Conservation (phyloP, 2,329 filamentous ascomycete genomes). For the Colletotrichum filicis region DNA sequence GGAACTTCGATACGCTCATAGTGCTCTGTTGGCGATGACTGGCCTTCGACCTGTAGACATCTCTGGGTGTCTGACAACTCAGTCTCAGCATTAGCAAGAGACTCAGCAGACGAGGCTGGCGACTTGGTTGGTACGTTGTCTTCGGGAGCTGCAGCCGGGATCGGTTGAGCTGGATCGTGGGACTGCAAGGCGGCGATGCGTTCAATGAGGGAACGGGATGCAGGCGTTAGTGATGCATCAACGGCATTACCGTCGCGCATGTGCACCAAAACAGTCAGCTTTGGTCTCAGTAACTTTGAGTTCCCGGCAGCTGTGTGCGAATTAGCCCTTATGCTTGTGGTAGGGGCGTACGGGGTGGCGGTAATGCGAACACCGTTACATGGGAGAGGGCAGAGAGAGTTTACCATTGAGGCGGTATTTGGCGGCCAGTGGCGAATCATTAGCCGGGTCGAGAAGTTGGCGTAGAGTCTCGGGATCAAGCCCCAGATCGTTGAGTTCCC, state of each 20-base stretch:
- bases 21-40: not conserved
- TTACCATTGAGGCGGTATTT: constrained; percentile 67
- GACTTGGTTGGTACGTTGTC: not conserved
- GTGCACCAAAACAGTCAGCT: constrained; percentile 76
- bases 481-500: constrained; percentile 76
- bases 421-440: constrained; percentile 57
- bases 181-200: constrained; percentile 59
- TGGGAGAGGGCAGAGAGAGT: not conserved
- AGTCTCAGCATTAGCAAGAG: not conserved
- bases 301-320: constrained; percentile 47
- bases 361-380: not conserved
- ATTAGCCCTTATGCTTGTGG: not conserved
- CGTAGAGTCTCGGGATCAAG: constrained; percentile 78
- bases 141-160: not conserved
- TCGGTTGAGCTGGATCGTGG: not conserved
- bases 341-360: not conserved
- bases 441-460: constrained; percentile 67
- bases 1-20: constrained; percentile 73
- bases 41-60: constrained; percentile 7
- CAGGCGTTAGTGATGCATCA: constrained; percentile 73
- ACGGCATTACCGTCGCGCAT: constrained; percentile 73
- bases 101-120: not conserved
- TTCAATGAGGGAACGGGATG: constrained; percentile 72
- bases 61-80: constrained; percentile 35
- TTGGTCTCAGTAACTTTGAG: constrained; percentile 68